These are phyloP conservation scores for Xylariaceae sp. DNA, from an alignment of 2,329 filamentous ascomycete species.

Conservation along the genomic window DNA sequence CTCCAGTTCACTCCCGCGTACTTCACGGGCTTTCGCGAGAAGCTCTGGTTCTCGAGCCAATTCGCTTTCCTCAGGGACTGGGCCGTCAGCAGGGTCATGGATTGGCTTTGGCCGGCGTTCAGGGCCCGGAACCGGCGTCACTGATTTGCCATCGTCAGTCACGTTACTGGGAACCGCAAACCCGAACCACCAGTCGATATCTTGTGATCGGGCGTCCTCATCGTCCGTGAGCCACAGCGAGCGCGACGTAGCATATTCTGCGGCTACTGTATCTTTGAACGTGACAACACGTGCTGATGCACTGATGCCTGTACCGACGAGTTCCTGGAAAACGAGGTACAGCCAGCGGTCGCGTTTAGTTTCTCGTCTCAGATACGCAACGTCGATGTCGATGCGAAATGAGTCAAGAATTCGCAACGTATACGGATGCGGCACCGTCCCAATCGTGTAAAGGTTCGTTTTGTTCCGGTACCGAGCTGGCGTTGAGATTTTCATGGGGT, in stretches of 20 bases:
- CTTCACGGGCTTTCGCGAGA: constrained; percentile 49
- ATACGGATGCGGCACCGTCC: constrained; percentile 85
- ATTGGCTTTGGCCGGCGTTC: constrained; percentile 50
- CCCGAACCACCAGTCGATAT: constrained; percentile 85
- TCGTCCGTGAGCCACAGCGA: constrained; percentile 80
- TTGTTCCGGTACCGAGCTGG: constrained; percentile 65
- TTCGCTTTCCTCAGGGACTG: constrained; percentile 48
- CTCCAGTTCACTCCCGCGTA: constrained; percentile 39
- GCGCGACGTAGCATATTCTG: constrained; percentile 55
- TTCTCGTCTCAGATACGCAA: constrained; percentile 60
- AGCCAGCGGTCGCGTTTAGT: constrained; percentile 78
- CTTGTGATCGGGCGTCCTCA: constrained; percentile 50
- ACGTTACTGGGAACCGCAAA: constrained; percentile 65
- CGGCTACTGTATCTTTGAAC: constrained; percentile 78
- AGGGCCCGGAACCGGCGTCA: constrained; percentile 54
- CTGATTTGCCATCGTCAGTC: constrained; percentile 47
- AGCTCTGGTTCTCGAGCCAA: constrained; percentile 50
- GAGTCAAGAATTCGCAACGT: constrained; percentile 67
- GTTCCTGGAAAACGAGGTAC: constrained; percentile 60
- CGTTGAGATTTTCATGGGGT: constrained; percentile 61
- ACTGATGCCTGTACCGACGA: constrained; percentile 59
- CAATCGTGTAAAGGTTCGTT: constrained; percentile 71
- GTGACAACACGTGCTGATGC: constrained; percentile 61
- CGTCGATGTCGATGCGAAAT: constrained; percentile 55
- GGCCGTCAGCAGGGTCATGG: constrained; percentile 44